Conservation (phyloP, 2,329 filamentous ascomycete species). For the Xylaria sp. region DNA sequence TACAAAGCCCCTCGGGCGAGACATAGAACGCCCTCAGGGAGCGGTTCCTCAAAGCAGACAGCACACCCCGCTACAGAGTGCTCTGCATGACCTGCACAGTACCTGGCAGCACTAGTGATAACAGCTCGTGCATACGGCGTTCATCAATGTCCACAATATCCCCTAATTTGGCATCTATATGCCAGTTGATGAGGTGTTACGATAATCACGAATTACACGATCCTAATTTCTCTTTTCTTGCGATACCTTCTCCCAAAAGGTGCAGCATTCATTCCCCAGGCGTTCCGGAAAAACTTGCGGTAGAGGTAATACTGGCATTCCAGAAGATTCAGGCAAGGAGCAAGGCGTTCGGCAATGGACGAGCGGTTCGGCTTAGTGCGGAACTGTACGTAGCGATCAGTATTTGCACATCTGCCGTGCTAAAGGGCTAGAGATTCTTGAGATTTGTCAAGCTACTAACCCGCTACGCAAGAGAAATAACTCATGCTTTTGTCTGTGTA, state of each 20-base stretch:
- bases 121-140: conserved; percentile 20
- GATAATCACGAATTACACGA: conserved; percentile 47
- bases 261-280: conserved; percentile 38
- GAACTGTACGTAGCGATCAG: conserved; percentile 37
- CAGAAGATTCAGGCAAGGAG: conserved; percentile 38
- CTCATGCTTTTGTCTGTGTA: conserved; percentile 40
- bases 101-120: conserved; percentile 4
- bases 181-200: conserved; percentile 47
- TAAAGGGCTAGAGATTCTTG: conserved; percentile 29
- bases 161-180: conserved; percentile 43
- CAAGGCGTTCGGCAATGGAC: conserved; percentile 43
- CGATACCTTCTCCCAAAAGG: conserved; percentile 36
- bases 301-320: conserved; percentile 37
- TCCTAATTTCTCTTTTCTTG: conserved; percentile 36
- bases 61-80: background rate
- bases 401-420: conserved; percentile 36
- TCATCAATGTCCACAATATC: conserved; percentile 40
- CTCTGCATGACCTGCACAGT: background rate
- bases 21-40: background rate
- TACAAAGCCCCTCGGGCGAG: background rate
- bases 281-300: conserved; percentile 43
- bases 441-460: conserved; percentile 38
- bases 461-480: conserved; percentile 32
- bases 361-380: conserved; percentile 22
- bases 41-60: conserved; percentile 1